These are phyloP conservation scores for Sclerotiophoma versabilis DNA, from an alignment of 2,329 filamentous ascomycete species.

Conservation along the genomic window DNA sequence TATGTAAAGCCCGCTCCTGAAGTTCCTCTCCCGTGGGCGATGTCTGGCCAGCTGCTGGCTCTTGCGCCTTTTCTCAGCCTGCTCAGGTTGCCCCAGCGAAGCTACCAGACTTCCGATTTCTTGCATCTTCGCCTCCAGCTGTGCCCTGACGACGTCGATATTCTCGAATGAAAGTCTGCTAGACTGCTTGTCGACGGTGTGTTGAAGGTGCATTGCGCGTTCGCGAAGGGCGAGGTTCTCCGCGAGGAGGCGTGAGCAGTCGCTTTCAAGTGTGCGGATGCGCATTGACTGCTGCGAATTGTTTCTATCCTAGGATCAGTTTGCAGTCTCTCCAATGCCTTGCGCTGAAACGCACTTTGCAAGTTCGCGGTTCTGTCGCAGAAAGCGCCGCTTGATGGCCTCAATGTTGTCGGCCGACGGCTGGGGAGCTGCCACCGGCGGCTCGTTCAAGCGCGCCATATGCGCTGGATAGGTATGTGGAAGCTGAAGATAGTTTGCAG, in stretches of 20 bases:
- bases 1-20: conserved; percentile 56
- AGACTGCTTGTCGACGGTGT: conserved; percentile 68
- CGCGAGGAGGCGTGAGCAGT: conserved; percentile 76
- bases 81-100: conserved; percentile 61
- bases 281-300: conserved; percentile 80
- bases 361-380: conserved; percentile 85
- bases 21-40: conserved; percentile 62
- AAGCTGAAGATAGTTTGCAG: conserved; percentile 38
- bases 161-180: conserved; percentile 68
- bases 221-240: conserved; percentile 79
- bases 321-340: not conserved
- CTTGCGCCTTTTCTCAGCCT: conserved; percentile 45
- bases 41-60: conserved; percentile 59
- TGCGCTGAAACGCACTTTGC: conserved; percentile 57
- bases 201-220: conserved; percentile 73
- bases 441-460: conserved; percentile 86
- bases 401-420: conserved; percentile 72
- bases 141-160: conserved; percentile 72
- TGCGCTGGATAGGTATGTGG: conserved; percentile 51
- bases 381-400: conserved; percentile 73
- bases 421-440: conserved; percentile 53
- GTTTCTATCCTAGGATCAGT: conserved; percentile 55
- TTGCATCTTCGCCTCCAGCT: conserved; percentile 74
- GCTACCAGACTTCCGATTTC: conserved; percentile 74
- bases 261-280: conserved; percentile 78